phyloP scores from a whole-genome alignment of 768 basidiomycete species.

The Tricholoma sp. region DNA sequence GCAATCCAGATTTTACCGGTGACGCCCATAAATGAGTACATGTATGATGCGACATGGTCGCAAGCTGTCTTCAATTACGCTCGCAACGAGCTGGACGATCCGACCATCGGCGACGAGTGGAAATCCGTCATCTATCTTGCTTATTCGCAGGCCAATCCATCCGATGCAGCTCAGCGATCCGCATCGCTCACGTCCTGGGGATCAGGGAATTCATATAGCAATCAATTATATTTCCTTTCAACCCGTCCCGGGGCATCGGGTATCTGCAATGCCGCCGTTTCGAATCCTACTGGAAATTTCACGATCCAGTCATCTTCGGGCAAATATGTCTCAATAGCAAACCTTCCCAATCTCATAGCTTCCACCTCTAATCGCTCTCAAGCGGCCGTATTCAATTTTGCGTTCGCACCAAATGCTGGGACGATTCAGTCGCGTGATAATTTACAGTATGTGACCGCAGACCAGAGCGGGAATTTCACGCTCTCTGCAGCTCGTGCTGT shows the following conservation, averaged over 20 bases:
- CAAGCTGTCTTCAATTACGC: conserved; percentile 23
- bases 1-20: conserved; percentile 33
- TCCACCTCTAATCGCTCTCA: conserved; percentile 13
- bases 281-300: conserved; percentile 27
- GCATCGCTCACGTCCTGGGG: conserved; percentile 27
- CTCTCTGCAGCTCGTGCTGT: conserved; percentile 22
- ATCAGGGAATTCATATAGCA: conserved; percentile 26
- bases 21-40: conserved; percentile 28
- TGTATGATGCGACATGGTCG: conserved; percentile 28
- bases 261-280: conserved; percentile 20
- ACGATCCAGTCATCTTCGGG: conserved; percentile 20
- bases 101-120: conserved; percentile 26
- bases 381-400: conserved; percentile 21
- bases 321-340: conserved; percentile 18
- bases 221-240: conserved; percentile 26
- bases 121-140: conserved; percentile 30
- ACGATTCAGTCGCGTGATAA: conserved; percentile 20
- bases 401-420: conserved; percentile 25
- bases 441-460: conserved; percentile 26
- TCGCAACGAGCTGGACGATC: conserved; percentile 19
- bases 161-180: conserved; percentile 22
- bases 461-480: conserved; percentile 21
- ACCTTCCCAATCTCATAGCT: conserved; percentile 20
- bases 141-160: conserved; percentile 23
- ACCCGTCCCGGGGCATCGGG: conserved; percentile 25